phyloP scores from a whole-genome alignment of 129 eudicot species.

The Lactuca saligna region DNA sequence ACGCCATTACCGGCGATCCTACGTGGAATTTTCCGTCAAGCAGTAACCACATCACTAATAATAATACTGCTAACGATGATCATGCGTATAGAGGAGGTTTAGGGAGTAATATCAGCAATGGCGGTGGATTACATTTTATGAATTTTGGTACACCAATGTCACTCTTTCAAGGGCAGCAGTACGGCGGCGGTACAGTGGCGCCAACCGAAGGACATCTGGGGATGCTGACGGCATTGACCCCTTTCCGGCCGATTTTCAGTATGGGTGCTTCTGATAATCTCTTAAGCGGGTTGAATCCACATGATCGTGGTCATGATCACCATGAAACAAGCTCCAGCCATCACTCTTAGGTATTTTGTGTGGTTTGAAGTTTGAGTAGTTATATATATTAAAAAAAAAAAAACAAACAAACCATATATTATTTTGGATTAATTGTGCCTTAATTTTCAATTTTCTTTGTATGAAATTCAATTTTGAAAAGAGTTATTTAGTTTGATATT shows the following conservation, averaged over 20 bases:
- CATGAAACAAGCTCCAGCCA: slow-evolving; percentile 21
- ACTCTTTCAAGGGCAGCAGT: slow-evolving; percentile 43
- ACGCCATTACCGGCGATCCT: slow-evolving; percentile 36
- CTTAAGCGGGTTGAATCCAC: neutral
- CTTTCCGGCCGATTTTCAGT: slow-evolving; percentile 35
- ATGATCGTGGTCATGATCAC: slow-evolving; percentile 31
- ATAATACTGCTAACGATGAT: neutral
- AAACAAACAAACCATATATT: slow-evolving; percentile 14
- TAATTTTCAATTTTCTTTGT: neutral
- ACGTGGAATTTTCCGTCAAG: slow-evolving; percentile 40
- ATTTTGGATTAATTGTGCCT: neutral
- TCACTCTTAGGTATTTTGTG: slow-evolving; percentile 13
- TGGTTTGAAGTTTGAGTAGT: neutral
- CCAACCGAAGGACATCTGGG: slow-evolving; percentile 38
- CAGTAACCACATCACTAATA: slow-evolving; percentile 13
- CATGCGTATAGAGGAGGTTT: slow-evolving; percentile 30
- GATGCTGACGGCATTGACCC: slow-evolving; percentile 46
- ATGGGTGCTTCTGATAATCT: slow-evolving; percentile 22
- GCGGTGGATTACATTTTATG: slow-evolving; percentile 66
- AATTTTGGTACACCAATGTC: slow-evolving; percentile 47
- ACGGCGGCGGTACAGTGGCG: slow-evolving; percentile 35
- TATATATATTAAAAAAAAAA: neutral
- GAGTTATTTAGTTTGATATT: slow-evolving; percentile 7
- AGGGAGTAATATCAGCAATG: slow-evolving; percentile 21
- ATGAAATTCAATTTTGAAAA: slow-evolving; percentile 11